Evolutionary conservation across 108 stramenopile species (phyloP), one percentile per base, ranked within the genome.

Genomic region (Cyclotella cryptica): DNA sequence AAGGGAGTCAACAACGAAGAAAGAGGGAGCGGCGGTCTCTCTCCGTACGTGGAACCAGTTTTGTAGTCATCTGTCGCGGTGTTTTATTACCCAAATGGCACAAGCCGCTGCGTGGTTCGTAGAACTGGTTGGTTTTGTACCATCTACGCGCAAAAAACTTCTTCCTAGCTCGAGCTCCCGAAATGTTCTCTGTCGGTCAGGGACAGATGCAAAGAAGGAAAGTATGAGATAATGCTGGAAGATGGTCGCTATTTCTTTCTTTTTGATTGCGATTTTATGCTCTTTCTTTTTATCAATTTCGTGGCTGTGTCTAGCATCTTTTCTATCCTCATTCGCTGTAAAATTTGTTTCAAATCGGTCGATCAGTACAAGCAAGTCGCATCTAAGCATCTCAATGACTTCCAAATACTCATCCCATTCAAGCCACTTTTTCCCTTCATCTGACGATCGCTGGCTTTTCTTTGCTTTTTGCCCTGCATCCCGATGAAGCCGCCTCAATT

Each of bases 111-210:
- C 69, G n/a, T 73, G 61, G 13, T 58, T 57, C n/a, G 79, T 81
- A 35, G 83, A 83, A 63, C 39, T 30, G 30, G 10, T 63, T 27
- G 62, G 10, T 19, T 4, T 47, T 13, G 28, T 29, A 18, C 19
- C 45, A 4, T 79, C 83, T 3, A 80, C 46, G 28, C 75, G 55
- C 14, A 89, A 49, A 57, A 95, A 84, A 27, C 88, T 89, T 55
- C 81, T 72, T 24, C 89, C 92, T 11, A 95, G 67, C 58, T 92
- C 92, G 55, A 95, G 65, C 69, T 95, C 94, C 59, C 92, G 79
- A 22, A 93, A 88, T 2, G 92, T 95, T 27, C 94, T 85, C 69
- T 95, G 94, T 42, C 92, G 87, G 82, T 95, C 94, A 12, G 94
- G 94, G 14, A 95, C 78, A 42, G 82, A 85, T 11, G 94, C 83